Evolutionary conservation across 1,284 basidiomycete genomes (phyloP).

Genomic region (Cutaneotrichosporon sp.): DNA sequence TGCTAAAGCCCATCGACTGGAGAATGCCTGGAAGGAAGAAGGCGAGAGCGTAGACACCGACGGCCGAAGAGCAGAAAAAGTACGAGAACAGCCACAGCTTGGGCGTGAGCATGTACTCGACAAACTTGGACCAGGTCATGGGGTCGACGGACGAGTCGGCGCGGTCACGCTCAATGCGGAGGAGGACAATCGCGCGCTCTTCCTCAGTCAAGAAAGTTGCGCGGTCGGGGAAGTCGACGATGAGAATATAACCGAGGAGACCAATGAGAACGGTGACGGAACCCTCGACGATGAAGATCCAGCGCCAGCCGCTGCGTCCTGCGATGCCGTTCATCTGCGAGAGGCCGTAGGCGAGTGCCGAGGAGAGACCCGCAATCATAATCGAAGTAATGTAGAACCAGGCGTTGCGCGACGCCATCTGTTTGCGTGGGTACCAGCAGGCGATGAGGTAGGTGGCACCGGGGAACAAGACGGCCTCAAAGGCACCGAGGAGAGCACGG

Average conservation of each 20-base stretch:
- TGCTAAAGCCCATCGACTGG: slow-evolving; percentile 26
- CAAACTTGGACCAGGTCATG: slow-evolving; percentile 47
- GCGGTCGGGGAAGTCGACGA: slow-evolving; percentile 55
- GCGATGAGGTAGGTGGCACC: slow-evolving; percentile 53
- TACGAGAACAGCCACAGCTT: slow-evolving; percentile 55
- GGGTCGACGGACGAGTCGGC: slow-evolving; percentile 53
- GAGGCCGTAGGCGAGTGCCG: slow-evolving; percentile 20
- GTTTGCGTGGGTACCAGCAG: slow-evolving; percentile 55
- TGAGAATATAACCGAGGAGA: slow-evolving; percentile 35
- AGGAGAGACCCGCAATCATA: slow-evolving; percentile 21
- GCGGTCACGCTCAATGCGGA: slow-evolving; percentile 55
- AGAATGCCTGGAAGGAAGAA: slow-evolving; percentile 52
- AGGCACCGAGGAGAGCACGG: slow-evolving; percentile 51
- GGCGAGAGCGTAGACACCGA: slow-evolving; percentile 29
- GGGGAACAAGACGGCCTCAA: slow-evolving; percentile 50
- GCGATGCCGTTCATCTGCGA: slow-evolving; percentile 13
- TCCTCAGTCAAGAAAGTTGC: slow-evolving; percentile 53
- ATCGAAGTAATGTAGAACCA: slow-evolving; percentile 25
- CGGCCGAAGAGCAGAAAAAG: slow-evolving; percentile 43
- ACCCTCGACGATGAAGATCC: slow-evolving; percentile 28
- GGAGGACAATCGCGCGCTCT: slow-evolving; percentile 50
- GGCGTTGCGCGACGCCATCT: slow-evolving; percentile 46
- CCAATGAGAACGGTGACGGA: slow-evolving; percentile 34
- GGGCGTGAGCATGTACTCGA: slow-evolving; percentile 45
- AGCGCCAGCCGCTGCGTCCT: slow-evolving; percentile 14